Conservation (phyloP, 768 basidiomycete genomes). For the Tremella mesenterica region DNA sequence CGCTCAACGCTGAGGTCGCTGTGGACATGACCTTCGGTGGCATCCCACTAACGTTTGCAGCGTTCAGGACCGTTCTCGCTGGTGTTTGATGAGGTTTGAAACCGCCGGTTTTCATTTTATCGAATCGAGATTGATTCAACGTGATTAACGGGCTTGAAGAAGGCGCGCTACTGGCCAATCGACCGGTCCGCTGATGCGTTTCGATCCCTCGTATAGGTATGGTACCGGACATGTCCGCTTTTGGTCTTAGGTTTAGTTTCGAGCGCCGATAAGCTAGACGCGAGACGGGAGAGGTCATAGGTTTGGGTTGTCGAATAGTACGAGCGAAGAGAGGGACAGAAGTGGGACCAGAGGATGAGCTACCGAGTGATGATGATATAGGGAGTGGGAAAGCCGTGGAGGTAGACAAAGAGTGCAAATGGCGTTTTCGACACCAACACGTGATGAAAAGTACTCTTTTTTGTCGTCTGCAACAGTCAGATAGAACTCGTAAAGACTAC, state of each 20-base stretch:
- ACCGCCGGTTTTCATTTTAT: constrained; percentile 23
- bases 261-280: constrained; percentile 10
- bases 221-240: constrained; percentile 11
- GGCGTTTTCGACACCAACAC: constrained; percentile 69
- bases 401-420: constrained; percentile 6
- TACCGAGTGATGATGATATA: constrained; percentile 25
- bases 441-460: constrained; percentile 88
- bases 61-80: constrained; percentile 16
- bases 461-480: constrained; percentile 33
- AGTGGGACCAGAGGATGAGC: constrained; percentile 5
- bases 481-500: not conserved
- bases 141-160: constrained; percentile 1
- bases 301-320: constrained; percentile 2
- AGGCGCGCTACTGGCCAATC: constrained; percentile 26
- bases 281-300: constrained; percentile 11
- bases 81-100: constrained; percentile 25
- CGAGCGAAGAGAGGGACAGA: not conserved
- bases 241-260: constrained; percentile 10
- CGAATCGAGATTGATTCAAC: constrained; percentile 13
- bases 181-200: constrained; percentile 7
- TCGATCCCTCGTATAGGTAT: constrained; percentile 39
- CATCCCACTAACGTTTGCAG: constrained; percentile 8
- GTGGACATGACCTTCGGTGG: not conserved
- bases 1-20: not conserved
- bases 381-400: constrained; percentile 26